A percentile compares a stretch with the other conserved stretches of the same genome.
These are phyloP conservation scores for Solanum ossicruentum DNA, from an alignment of 257 asterid species.

Conservation along the genomic window DNA sequence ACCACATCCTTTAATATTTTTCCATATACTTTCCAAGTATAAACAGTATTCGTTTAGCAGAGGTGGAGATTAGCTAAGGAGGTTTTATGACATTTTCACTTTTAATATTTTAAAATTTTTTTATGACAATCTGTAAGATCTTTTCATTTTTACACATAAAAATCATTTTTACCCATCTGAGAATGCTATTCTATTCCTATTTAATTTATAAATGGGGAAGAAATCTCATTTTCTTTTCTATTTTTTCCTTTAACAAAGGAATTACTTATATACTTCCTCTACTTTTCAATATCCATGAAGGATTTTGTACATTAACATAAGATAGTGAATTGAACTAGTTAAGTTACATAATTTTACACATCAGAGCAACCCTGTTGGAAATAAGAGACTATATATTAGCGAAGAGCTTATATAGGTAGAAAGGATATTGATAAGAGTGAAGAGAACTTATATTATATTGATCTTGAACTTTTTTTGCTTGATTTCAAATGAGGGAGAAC, in stretches of 20 bases:
- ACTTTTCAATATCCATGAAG: background rate
- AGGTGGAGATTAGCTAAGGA: background rate
- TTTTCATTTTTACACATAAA: too few species aligned
- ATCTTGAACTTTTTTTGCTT: too few species aligned
- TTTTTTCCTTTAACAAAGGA: background rate
- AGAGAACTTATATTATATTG: too few species aligned
- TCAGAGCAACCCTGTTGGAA: too few species aligned
- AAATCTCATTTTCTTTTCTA: background rate
- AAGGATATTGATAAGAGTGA: too few species aligned
- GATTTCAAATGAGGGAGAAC: too few species aligned
- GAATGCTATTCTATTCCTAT: too few species aligned
- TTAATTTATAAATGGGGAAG: background rate
- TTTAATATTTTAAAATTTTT: too few species aligned
- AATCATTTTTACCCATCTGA: too few species aligned
- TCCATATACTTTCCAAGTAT: background rate
- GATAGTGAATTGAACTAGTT: background rate
- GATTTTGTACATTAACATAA: background rate
- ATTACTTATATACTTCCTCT: background rate
- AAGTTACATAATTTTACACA: background rate
- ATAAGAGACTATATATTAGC: too few species aligned
- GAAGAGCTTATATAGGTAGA: too few species aligned
- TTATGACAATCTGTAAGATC: too few species aligned
- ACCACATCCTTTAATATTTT: background rate
- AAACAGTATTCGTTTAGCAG: background rate
- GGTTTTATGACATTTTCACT: background rate